A percentile compares a stretch with the other conserved stretches of the same genome.
phyloP scores from a whole-genome alignment of 768 basidiomycete species.

The Phaffia australis region DNA sequence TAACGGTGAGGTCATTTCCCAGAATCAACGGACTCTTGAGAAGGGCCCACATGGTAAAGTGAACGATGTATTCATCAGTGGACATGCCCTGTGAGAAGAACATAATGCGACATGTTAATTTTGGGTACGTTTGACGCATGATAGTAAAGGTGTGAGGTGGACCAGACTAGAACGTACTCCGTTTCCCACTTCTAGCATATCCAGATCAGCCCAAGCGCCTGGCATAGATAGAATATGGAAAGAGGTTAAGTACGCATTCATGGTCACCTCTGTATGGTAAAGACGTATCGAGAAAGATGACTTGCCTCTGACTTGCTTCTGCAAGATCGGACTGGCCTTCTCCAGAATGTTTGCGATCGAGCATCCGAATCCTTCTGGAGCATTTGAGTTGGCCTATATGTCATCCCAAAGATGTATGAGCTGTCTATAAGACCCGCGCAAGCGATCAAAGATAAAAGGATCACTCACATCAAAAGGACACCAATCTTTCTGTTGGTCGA shows the following conservation, averaged over 20 bases:
- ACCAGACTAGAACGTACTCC: constrained; percentile 2
- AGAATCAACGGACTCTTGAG: constrained; percentile 44
- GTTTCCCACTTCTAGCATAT: constrained; percentile 35
- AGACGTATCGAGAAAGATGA: neutral
- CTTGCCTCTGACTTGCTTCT: constrained; percentile 17
- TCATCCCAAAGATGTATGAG: neutral
- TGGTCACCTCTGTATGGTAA: too few relatives aligned
- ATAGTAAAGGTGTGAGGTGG: too few relatives aligned
- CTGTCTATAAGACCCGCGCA: too few relatives aligned
- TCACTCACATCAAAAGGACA: constrained; percentile 2
- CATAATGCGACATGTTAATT: too few relatives aligned
- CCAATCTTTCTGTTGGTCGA: neutral
- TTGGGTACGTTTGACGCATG: constrained; percentile 1
- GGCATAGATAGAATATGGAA: neutral
- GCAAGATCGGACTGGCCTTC: constrained; percentile 18
- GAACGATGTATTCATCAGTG: constrained; percentile 38
- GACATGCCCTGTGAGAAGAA: constrained; percentile 35
- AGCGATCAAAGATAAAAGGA: neutral
- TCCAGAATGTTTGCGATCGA: constrained; percentile 23
- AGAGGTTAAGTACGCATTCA: too few relatives aligned
- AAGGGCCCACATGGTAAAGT: constrained; percentile 48
- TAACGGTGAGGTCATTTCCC: constrained; percentile 41
- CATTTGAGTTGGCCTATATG: neutral
- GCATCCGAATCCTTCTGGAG: constrained; percentile 22
- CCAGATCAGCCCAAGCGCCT: constrained; percentile 19